Conservation (phyloP, 2,329 filamentous ascomycete species). For the Seiridium cupressi region DNA sequence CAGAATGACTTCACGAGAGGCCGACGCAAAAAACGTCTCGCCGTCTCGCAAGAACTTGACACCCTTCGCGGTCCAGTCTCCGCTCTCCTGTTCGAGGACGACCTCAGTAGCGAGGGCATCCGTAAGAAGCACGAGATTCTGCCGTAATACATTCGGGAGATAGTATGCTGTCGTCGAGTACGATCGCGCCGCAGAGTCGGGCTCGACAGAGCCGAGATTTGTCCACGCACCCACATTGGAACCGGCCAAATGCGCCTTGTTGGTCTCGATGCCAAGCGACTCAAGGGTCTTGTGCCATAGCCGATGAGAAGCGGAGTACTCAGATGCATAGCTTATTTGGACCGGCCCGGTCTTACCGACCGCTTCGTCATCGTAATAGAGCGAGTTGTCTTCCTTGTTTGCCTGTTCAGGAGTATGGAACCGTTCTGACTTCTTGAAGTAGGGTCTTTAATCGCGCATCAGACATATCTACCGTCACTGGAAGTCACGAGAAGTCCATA, state of each 20-base stretch:
- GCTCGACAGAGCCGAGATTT: constrained; percentile 30
- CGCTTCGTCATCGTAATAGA: constrained; percentile 34
- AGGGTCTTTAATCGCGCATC: constrained; percentile 33
- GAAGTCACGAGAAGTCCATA: background rate
- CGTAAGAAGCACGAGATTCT: constrained; percentile 46
- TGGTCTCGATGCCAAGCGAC: constrained; percentile 32
- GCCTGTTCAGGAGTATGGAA: constrained; percentile 39
- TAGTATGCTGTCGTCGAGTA: constrained; percentile 42
- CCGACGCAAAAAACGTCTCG: constrained; percentile 29
- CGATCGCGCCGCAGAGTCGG: constrained; percentile 30
- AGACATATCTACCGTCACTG: background rate
- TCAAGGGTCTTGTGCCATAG: constrained; percentile 43
- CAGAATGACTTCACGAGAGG: constrained; percentile 51
- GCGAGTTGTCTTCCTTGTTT: constrained; percentile 30
- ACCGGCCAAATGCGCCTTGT: constrained; percentile 33
- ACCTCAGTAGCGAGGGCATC: constrained; percentile 45
- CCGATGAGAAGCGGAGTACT: constrained; percentile 38
- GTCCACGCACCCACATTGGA: constrained; percentile 40
- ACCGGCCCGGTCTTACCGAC: constrained; percentile 46
- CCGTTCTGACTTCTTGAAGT: constrained; percentile 48
- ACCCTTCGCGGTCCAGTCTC: constrained; percentile 31
- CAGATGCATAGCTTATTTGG: constrained; percentile 42
- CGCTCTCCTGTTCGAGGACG: constrained; percentile 32
- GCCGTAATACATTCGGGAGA: constrained; percentile 29
- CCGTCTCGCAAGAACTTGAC: constrained; percentile 40